Conservation (phyloP, 2,329 filamentous ascomycete genomes). For the Trematosphaeria pertusa region DNA sequence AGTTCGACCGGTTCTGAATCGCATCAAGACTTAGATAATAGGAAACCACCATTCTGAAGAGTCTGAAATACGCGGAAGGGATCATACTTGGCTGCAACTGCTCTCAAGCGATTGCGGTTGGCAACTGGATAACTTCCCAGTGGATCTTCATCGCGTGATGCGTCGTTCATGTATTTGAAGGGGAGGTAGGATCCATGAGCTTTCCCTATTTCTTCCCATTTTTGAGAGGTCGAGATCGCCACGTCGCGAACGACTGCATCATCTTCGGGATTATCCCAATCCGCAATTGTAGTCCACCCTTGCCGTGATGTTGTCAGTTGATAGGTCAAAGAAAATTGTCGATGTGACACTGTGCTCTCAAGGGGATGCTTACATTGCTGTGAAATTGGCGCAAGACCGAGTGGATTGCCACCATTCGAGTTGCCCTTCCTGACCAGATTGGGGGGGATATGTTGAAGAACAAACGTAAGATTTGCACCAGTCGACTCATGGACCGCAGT, state of each 20-base stretch:
- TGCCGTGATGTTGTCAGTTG: neutral
- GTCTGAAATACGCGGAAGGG: conserved; percentile 17
- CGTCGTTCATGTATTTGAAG: conserved; percentile 9
- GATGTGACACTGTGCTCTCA: too few relatives aligned
- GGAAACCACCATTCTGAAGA: conserved; percentile 19
- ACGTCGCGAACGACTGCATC: conserved; percentile 2
- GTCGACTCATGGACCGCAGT: neutral
- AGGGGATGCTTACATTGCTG: conserved; percentile 12
- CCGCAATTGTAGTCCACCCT: conserved; percentile 10
- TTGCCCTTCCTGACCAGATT: neutral
- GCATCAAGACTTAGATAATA: too few relatives aligned
- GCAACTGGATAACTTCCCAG: conserved; percentile 10
- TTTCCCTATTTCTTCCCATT: conserved; percentile 7
- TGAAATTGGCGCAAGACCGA: neutral
- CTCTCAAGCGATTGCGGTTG: conserved; percentile 3
- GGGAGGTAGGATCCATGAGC: conserved; percentile 2
- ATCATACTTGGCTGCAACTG: conserved; percentile 6
- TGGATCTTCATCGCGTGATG: conserved; percentile 10
- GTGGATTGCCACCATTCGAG: conserved; percentile 6
- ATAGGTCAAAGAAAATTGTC: too few relatives aligned
- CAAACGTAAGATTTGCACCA: conserved; percentile 5
- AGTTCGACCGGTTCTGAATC: too few relatives aligned
- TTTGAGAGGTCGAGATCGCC: neutral
- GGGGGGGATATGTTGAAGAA: conserved; percentile 4
- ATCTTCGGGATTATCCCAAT: conserved; percentile 5